These are phyloP conservation scores for Wickerhamomyces chambardii DNA, from an alignment of 805 yeast genomes.

Conservation along the genomic window DNA sequence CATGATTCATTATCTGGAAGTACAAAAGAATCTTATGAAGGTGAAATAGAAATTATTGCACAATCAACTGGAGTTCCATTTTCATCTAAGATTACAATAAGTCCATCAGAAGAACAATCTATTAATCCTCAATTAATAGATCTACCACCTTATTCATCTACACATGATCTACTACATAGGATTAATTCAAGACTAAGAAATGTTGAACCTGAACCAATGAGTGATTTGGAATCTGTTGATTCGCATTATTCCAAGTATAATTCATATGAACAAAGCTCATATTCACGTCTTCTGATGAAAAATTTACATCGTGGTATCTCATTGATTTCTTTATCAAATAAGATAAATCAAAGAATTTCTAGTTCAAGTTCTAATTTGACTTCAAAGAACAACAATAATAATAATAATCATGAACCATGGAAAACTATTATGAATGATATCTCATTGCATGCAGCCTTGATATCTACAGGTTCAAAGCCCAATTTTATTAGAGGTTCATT, in stretches of 20 bases:
- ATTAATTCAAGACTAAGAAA: neutral
- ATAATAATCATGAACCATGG: constrained; percentile 14
- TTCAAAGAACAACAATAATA: too few relatives aligned
- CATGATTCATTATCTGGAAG: too few relatives aligned
- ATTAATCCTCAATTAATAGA: too few relatives aligned
- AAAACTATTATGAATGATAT: constrained; percentile 24
- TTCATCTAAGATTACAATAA: too few relatives aligned
- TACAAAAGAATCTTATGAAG: too few relatives aligned
- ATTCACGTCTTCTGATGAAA: neutral
- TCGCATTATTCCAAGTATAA: neutral
- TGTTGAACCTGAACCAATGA: neutral
- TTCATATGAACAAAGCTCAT: neutral
- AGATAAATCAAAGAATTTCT: too few relatives aligned
- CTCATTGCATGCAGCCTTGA: constrained; percentile 28
- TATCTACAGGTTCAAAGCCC: constrained; percentile 22
- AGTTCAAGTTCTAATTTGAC: too few relatives aligned
- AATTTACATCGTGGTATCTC: neutral
- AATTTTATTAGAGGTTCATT: neutral
- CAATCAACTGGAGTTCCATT: constrained; percentile 2
- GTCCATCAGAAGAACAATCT: too few relatives aligned
- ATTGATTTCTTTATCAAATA: neutral
- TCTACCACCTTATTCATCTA: too few relatives aligned
- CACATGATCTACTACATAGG: neutral
- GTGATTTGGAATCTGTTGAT: neutral
- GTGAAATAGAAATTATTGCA: constrained; percentile 7